Base-by-base conservation (phyloP, 139 green algal species). In the Micractinium sp. region DNA sequence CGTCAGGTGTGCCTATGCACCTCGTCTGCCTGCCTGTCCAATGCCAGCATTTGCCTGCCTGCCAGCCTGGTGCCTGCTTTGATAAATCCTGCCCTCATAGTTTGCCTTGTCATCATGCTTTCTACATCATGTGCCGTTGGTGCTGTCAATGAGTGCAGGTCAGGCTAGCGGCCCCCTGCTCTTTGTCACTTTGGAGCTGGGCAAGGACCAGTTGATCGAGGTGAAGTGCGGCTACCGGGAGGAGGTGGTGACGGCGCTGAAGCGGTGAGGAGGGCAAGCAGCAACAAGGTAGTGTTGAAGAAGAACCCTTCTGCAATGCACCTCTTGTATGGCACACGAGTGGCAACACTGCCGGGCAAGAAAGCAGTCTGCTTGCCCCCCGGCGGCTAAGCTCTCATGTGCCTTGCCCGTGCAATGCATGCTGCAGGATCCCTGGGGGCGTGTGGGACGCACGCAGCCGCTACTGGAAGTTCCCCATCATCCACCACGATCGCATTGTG, bases 171-270 rank as follows among this genome's bases (percentile, higher is more conserved):
- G 33, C 15, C 81, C 81, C 12, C 53, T 85, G 81, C 56, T 85
- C n/a, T 85, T 53, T 56, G 35, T 85, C n/a, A 85, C 18, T 0
- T 53, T 85, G 53, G 81, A 85, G 81, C 81, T 85, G n/a, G 81
- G 81, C 19, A 85, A 41, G 81, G 81, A 85, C 22, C 56, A 73
- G 7, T 33, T 85, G 81, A n/a, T 85, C 0, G 56, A 74, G 81
- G 81, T 85, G 29, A 71, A 73, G 53, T 53, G n/a, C 56, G 81
- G 81, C 18, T 61, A 85, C 81, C n/a, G 38, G 5, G 81, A 85
- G 53, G 81, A 41, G 53, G 33, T 85, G n/a, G 25, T 33, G n/a
- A n/a, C 35, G 56, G 81, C 81, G 81, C 81, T 85, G 18, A 85
- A 85, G 81, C 35, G 81, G 81, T 85, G 81, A n/a, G 18, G 36